These are phyloP conservation scores for Hirsutella thompsonii DNA, from an alignment of 2,329 filamentous ascomycete genomes.

Conservation along the genomic window DNA sequence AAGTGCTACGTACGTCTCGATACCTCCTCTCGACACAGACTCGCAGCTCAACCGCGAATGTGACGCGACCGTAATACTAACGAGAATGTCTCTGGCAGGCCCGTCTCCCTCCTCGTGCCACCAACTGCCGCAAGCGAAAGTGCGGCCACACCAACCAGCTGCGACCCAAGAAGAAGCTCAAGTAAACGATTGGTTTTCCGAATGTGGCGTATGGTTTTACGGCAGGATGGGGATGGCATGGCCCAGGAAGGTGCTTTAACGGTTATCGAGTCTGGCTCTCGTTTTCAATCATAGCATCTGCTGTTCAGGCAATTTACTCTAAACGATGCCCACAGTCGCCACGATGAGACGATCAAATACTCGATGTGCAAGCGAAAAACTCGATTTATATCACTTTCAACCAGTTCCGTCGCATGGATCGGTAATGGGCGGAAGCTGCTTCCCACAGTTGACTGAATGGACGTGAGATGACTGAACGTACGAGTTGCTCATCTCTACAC, in stretches of 20 bases:
- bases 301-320: constrained; percentile 9
- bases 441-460: too few relatives aligned
- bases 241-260: constrained; percentile 20
- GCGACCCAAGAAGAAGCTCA: constrained; percentile 99
- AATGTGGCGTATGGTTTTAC: constrained; percentile 31
- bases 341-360: too few relatives aligned
- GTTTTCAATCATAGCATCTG: constrained; percentile 27
- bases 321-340: constrained; percentile 19
- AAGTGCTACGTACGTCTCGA: constrained; percentile 90
- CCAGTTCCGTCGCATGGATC: too few relatives aligned
- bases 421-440: too few relatives aligned
- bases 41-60: background rate
- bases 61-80: constrained; percentile 5
- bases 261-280: constrained; percentile 22
- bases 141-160: constrained; percentile 99
- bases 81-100: constrained; percentile 27
- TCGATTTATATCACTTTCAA: too few relatives aligned
- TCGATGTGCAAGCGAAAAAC: too few relatives aligned
- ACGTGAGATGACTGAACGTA: too few relatives aligned
- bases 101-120: constrained; percentile 92
- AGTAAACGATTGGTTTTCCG: constrained; percentile 39
- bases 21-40: background rate
- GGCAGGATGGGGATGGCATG: constrained; percentile 24
- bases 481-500: too few relatives aligned
- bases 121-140: constrained; percentile 99